Conservation (phyloP, 768 basidiomycete genomes). For the Russula dissimulans region DNA sequence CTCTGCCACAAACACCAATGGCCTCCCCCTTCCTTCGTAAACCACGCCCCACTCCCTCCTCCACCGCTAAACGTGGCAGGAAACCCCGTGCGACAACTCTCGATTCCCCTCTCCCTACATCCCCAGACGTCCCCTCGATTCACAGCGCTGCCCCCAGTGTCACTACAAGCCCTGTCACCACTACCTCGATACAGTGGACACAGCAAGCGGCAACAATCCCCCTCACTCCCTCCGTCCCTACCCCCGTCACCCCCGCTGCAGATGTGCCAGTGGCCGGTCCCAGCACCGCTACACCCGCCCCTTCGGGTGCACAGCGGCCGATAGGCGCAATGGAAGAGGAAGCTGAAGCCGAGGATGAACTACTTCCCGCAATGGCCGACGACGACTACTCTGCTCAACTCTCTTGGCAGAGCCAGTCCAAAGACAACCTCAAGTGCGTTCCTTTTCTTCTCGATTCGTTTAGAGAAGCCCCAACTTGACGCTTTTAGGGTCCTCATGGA, state of each 20-base stretch:
- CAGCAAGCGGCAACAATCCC: neutral
- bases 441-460: neutral
- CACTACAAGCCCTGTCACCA: constrained; percentile 1
- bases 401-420: constrained; percentile 80
- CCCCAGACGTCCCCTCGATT: neutral
- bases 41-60: neutral
- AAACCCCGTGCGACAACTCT: constrained; percentile 10
- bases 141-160: constrained; percentile 3
- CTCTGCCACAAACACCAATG: neutral
- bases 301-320: constrained; percentile 9
- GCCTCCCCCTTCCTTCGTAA: neutral
- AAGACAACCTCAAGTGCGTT: constrained; percentile 73
- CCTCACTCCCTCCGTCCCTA: neutral
- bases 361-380: constrained; percentile 79
- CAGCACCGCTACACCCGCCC: neutral
- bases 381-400: constrained; percentile 81
- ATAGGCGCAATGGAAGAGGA: constrained; percentile 29
- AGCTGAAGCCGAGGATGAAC: constrained; percentile 67
- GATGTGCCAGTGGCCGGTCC: neutral
- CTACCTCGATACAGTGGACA: constrained; percentile 8
- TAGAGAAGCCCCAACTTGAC: neutral
- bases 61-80: constrained; percentile 15
- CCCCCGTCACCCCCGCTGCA: constrained; percentile 1
- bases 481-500: constrained; percentile 71
- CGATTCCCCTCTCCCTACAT: constrained; percentile 6